phyloP scores from a whole-genome alignment of 2,329 filamentous ascomycete species.

The Diplocarpon mali region DNA sequence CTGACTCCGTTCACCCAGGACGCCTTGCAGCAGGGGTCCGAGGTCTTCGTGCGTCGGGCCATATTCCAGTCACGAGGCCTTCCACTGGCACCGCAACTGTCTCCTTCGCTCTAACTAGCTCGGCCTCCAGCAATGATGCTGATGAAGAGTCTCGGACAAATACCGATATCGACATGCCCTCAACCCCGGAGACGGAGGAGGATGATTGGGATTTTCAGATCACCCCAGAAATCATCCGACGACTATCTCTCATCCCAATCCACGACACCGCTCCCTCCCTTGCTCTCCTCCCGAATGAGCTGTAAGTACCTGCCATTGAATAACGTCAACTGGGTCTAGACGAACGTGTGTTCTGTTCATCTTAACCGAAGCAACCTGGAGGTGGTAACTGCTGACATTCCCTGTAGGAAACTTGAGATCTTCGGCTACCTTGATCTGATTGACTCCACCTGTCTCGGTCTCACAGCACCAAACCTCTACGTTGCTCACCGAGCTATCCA shows the following conservation, averaged over 20 bases:
- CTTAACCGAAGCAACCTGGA: too few species aligned
- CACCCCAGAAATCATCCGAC: conserved; percentile 17
- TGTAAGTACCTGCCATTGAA: conserved; percentile 23
- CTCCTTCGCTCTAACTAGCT: conserved; percentile 6
- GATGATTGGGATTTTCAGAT: conserved; percentile 17
- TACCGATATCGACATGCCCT: conserved; percentile 18
- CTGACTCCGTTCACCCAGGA: not conserved
- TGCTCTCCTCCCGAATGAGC: conserved; percentile 43
- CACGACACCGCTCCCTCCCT: conserved; percentile 25
- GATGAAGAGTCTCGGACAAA: conserved; percentile 15
- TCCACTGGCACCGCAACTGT: conserved; percentile 2
- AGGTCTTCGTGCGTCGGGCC: not conserved
- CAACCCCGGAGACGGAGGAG: conserved; percentile 17
- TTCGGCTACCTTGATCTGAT: conserved; percentile 54
- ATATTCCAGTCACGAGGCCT: conserved; percentile 7
- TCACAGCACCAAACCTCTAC: conserved; percentile 48
- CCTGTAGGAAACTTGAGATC: conserved; percentile 39
- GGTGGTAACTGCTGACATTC: too few species aligned
- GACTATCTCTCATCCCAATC: conserved; percentile 11
- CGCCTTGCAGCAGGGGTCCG: not conserved
- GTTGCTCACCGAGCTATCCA: conserved; percentile 45
- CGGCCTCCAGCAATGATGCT: conserved; percentile 9
- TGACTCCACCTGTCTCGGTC: conserved; percentile 50
- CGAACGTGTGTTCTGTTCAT: too few species aligned
- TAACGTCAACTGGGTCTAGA: too few species aligned